Evolutionary conservation across 768 basidiomycete genomes (phyloP).

Genomic region (Lactifluus echinatus): DNA sequence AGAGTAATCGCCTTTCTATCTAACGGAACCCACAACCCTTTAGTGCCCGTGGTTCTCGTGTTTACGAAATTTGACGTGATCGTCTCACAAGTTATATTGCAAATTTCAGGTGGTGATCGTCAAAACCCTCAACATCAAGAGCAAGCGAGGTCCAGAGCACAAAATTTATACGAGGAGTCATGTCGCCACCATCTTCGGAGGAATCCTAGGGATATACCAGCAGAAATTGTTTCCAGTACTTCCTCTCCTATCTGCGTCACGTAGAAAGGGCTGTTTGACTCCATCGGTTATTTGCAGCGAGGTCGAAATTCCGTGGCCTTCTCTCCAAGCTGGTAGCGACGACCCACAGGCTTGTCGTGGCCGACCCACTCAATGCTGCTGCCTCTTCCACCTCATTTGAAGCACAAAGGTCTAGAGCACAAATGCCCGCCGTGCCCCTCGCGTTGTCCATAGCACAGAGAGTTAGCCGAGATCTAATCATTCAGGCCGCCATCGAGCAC

Average conservation of each 20-base stretch:
- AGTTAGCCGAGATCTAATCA: neutral
- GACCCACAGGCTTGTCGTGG: neutral
- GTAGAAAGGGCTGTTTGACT: neutral
- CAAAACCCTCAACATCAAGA: too few relatives aligned
- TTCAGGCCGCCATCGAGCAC: slow-evolving; percentile 4
- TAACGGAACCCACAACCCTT: neutral
- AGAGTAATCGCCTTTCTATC: neutral
- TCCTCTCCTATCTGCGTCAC: neutral
- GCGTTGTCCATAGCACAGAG: neutral
- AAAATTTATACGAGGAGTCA: neutral
- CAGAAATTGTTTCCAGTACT: slow-evolving; percentile 4
- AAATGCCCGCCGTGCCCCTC: neutral
- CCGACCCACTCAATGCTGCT: too few relatives aligned
- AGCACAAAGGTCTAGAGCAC: neutral
- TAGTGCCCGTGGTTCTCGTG: slow-evolving; percentile 3
- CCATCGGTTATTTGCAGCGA: neutral
- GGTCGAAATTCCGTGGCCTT: neutral
- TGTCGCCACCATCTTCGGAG: neutral
- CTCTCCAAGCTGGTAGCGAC: neutral
- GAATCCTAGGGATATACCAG: neutral
- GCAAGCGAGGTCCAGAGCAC: neutral
- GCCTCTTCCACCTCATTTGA: neutral
- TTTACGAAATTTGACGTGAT: slow-evolving; percentile 7
- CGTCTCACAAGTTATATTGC: neutral
- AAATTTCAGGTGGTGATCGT: neutral